These are phyloP conservation scores for Metschnikowia cerradonensis DNA, from an alignment of 805 yeast species.

Conservation along the genomic window DNA sequence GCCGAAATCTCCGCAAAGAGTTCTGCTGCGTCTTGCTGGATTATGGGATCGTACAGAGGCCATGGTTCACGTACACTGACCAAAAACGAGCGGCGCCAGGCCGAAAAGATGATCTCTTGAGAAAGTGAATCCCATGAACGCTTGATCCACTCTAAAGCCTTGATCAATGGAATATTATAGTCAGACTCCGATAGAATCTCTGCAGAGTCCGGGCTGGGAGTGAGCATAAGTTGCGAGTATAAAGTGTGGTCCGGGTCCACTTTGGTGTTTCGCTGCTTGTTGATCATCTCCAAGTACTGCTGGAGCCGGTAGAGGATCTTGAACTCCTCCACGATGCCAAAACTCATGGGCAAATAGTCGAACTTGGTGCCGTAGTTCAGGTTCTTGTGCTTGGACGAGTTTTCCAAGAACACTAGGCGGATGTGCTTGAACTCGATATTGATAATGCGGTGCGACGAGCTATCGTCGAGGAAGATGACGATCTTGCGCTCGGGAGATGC, in stretches of 20 bases:
- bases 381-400: constrained; percentile 35
- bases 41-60: constrained; percentile 22
- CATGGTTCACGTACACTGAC: constrained; percentile 26
- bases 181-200: constrained; percentile 37
- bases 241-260: constrained; percentile 4
- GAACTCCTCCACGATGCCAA: constrained; percentile 62
- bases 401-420: constrained; percentile 34
- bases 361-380: constrained; percentile 41
- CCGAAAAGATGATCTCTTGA: constrained; percentile 26
- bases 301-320: constrained; percentile 54
- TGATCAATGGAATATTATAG: constrained; percentile 48
- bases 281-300: constrained; percentile 49
- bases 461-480: constrained; percentile 54
- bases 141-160: constrained; percentile 56
- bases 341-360: constrained; percentile 56
- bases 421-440: constrained; percentile 37
- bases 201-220: constrained; percentile 5
- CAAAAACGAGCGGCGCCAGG: constrained; percentile 37
- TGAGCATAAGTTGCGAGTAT: neutral
- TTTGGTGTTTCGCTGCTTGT: constrained; percentile 16
- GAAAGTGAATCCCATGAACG: constrained; percentile 49
- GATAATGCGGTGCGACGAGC: constrained; percentile 56
- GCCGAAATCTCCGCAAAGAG: constrained; percentile 9
- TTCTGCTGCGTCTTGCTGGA: constrained; percentile 13
- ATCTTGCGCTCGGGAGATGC: constrained; percentile 45